phyloP scores from a whole-genome alignment of 139 green algal genomes.

The Closterium sp. region DNA sequence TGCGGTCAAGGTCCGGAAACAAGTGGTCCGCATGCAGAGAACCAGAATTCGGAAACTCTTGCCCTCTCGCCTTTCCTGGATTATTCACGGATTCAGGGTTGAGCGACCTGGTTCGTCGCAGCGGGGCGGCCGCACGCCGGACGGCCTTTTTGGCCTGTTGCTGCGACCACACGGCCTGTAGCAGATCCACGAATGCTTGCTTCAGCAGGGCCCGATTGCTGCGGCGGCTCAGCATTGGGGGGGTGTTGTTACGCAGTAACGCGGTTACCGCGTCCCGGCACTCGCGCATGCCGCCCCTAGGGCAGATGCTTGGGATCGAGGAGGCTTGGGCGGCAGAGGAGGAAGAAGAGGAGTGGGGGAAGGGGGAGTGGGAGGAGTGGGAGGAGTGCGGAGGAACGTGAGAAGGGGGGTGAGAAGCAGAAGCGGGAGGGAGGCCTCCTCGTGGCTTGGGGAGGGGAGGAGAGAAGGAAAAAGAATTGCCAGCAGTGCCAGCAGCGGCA shows the following conservation, averaged over 20 bases:
- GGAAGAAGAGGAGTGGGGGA: neutral
- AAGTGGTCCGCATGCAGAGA: neutral
- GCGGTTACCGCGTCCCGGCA: neutral
- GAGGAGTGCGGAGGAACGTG: neutral
- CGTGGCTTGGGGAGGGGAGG: neutral
- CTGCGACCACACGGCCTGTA: neutral
- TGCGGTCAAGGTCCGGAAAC: neutral
- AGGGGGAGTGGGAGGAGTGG: neutral
- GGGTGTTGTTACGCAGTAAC: neutral
- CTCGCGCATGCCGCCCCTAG: neutral
- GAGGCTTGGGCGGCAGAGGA: neutral
- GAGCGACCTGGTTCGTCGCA: neutral
- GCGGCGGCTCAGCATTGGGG: neutral
- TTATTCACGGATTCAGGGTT: neutral
- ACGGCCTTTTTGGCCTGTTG: neutral
- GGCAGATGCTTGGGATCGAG: neutral
- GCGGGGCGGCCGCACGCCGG: too few relatives aligned
- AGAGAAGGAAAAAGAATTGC: neutral
- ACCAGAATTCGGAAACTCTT: neutral
- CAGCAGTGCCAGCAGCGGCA: neutral
- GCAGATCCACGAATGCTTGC: neutral
- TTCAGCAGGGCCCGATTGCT: neutral
- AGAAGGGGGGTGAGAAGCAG: neutral
- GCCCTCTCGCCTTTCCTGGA: neutral
- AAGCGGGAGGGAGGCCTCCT: neutral